Percentiles rank a stretch among this genome's conserved stretches.
Evolutionary conservation across 768 basidiomycete genomes (phyloP).

Genomic region (Russula griseocarnosa): DNA sequence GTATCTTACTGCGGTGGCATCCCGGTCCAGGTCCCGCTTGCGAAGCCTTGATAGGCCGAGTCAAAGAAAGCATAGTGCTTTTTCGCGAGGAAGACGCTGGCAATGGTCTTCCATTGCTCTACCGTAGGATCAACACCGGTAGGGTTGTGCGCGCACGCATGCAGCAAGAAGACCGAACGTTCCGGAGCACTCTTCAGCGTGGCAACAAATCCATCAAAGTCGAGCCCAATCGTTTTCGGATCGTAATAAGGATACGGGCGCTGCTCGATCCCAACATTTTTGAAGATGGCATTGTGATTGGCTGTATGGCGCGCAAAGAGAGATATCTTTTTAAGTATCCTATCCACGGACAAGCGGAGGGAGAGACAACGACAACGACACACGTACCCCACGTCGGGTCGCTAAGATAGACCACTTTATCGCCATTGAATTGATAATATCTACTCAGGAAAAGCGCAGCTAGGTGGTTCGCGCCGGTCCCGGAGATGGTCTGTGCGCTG

Average conservation of each 20-base stretch:
- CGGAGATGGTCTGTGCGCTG: conserved; percentile 91
- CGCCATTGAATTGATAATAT: conserved; percentile 69
- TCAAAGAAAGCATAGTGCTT: conserved; percentile 91
- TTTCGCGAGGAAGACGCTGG: conserved; percentile 64
- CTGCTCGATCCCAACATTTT: conserved; percentile 84
- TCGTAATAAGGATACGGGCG: conserved; percentile 93
- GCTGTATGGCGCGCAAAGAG: conserved; percentile 43
- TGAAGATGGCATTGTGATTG: conserved; percentile 88
- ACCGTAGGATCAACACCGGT: conserved; percentile 91
- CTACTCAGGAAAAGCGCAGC: conserved; percentile 81
- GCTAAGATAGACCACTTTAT: conserved; percentile 76
- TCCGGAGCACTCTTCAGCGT: conserved; percentile 60
- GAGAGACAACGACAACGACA: conserved; percentile 1
- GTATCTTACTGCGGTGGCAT: conserved; percentile 87
- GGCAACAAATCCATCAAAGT: conserved; percentile 63
- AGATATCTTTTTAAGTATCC: background rate
- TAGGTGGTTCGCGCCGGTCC: conserved; percentile 94
- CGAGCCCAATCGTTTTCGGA: conserved; percentile 82
- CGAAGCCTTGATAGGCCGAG: conserved; percentile 96
- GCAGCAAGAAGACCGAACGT: conserved; percentile 83
- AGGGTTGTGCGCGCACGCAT: conserved; percentile 95
- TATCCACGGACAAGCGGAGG: background rate
- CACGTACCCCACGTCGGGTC: conserved; percentile 91
- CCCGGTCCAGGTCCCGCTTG: conserved; percentile 88
- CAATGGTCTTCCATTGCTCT: conserved; percentile 81